phyloP scores from a whole-genome alignment of 345 rosid species.

The Salix arbutifolia region DNA sequence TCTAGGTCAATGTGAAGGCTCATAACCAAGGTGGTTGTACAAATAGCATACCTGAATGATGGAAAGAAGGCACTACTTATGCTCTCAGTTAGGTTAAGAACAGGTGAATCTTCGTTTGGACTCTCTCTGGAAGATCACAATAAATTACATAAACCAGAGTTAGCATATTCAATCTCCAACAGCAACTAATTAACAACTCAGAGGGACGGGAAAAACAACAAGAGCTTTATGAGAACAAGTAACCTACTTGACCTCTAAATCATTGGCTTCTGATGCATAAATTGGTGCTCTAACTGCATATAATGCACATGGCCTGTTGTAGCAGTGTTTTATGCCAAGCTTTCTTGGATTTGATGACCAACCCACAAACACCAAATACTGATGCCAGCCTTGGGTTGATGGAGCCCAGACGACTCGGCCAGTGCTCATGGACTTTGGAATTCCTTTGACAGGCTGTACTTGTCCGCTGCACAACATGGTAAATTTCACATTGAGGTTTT shows the following conservation, averaged over 20 bases:
- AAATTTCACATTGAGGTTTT: slow-evolving; percentile 12
- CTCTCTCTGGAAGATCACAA: slow-evolving; percentile 39
- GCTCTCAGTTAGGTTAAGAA: slow-evolving; percentile 58
- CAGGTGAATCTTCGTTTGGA: slow-evolving; percentile 38
- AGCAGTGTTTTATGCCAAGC: slow-evolving; percentile 87
- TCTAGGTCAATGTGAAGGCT: not conserved
- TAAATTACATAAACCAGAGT: not conserved
- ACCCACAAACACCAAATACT: slow-evolving; percentile 76
- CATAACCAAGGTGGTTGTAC: not conserved
- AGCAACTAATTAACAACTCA: not conserved
- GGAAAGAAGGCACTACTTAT: slow-evolving; percentile 76
- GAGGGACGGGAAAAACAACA: not conserved
- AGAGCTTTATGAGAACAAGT: slow-evolving; percentile 9
- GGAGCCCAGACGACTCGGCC: slow-evolving; percentile 99
- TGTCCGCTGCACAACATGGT: slow-evolving; percentile 50
- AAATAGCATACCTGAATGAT: slow-evolving; percentile 57
- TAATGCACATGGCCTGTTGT: slow-evolving; percentile 72
- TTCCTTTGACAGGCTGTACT: slow-evolving; percentile 61
- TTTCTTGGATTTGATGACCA: slow-evolving; percentile 75
- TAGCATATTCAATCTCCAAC: not conserved
- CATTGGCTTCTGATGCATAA: slow-evolving; percentile 28
- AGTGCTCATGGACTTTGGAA: slow-evolving; percentile 61
- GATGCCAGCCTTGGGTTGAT: slow-evolving; percentile 32
- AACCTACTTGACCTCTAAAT: slow-evolving; percentile 50
- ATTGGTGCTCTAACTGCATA: slow-evolving; percentile 51